These are phyloP conservation scores for Rutstroemia sp. DNA, from an alignment of 2,329 filamentous ascomycete genomes.

Conservation along the genomic window DNA sequence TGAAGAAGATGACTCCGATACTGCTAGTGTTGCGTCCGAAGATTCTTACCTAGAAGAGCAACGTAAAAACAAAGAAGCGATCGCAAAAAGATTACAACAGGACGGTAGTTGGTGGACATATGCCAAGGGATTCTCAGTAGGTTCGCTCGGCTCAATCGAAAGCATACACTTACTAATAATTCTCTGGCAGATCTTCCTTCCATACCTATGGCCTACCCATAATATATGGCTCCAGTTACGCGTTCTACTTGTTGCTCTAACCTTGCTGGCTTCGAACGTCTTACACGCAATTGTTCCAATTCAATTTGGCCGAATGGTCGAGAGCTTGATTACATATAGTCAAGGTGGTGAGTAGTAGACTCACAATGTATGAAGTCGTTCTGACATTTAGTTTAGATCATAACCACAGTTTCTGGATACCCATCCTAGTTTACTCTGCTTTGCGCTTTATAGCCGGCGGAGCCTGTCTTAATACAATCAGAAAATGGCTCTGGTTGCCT, in stretches of 20 bases:
- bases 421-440: slow-evolving; percentile 43
- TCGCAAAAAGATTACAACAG: slow-evolving; percentile 62
- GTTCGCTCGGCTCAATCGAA: slow-evolving; percentile 7
- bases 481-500: slow-evolving; percentile 44
- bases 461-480: slow-evolving; percentile 43
- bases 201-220: slow-evolving; percentile 70
- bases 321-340: slow-evolving; percentile 50
- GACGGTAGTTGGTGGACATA: slow-evolving; percentile 74
- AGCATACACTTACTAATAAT: neutral
- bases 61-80: slow-evolving; percentile 48
- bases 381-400: slow-evolving; percentile 14
- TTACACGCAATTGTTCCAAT: slow-evolving; percentile 74
- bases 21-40: slow-evolving; percentile 35
- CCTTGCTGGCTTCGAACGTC: slow-evolving; percentile 62
- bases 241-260: slow-evolving; percentile 57
- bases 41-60: slow-evolving; percentile 47
- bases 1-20: slow-evolving; percentile 10
- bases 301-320: slow-evolving; percentile 72
- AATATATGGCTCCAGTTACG: slow-evolving; percentile 60
- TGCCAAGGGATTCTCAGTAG: slow-evolving; percentile 59
- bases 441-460: slow-evolving; percentile 42
- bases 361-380: neutral
- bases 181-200: slow-evolving; percentile 57
- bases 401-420: slow-evolving; percentile 42
- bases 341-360: slow-evolving; percentile 14